These are phyloP conservation scores for Komagataella pastoris DNA, from an alignment of 805 yeast genomes.

Conservation along the genomic window DNA sequence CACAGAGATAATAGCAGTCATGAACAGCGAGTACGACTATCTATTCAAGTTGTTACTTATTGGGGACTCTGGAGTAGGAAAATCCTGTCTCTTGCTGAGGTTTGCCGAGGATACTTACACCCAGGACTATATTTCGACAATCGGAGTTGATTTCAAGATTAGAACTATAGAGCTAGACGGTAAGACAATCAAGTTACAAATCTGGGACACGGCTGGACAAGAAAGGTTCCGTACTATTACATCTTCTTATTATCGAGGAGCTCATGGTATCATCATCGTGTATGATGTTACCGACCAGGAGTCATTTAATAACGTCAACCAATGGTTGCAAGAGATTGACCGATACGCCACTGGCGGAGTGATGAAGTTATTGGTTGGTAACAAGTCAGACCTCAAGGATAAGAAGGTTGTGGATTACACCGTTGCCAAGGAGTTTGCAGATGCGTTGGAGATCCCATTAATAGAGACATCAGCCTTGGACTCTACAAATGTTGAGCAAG, in stretches of 20 bases:
- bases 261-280: constrained; percentile 95
- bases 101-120: constrained; percentile 97
- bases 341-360: constrained; percentile 97
- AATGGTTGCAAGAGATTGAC: constrained; percentile 98
- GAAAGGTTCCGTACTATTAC: constrained; percentile 97
- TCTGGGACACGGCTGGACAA: constrained; percentile 99
- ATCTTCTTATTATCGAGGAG: constrained; percentile 94
- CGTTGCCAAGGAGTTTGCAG: constrained; percentile 96
- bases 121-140: constrained; percentile 92
- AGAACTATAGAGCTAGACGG: constrained; percentile 91
- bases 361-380: constrained; percentile 89
- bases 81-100: constrained; percentile 86
- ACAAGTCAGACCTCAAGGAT: constrained; percentile 88
- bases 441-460: constrained; percentile 86
- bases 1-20: constrained; percentile 10
- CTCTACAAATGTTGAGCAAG: constrained; percentile 95
- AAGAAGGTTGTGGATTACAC: constrained; percentile 93
- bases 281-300: constrained; percentile 98
- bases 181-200: constrained; percentile 92
- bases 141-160: constrained; percentile 91
- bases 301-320: constrained; percentile 90
- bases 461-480: constrained; percentile 93
- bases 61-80: constrained; percentile 98
- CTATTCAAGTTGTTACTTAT: constrained; percentile 88
- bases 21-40: constrained; percentile 96